phyloP scores from a whole-genome alignment of 306 rosid species.

The Cyclanthera cordifolia region DNA sequence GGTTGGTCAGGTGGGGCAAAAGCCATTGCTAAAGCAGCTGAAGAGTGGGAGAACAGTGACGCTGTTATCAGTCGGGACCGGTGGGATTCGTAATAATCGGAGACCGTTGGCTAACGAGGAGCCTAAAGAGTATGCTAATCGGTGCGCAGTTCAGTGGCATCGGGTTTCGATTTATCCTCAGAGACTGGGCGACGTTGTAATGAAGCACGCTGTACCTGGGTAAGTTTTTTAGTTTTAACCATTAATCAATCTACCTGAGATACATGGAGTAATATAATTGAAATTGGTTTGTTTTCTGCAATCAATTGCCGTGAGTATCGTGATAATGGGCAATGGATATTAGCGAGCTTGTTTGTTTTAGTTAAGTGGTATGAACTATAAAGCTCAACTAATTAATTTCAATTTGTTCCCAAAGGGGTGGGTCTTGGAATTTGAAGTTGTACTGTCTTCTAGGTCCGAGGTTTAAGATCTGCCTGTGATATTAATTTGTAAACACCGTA shows the following conservation, averaged over 20 bases:
- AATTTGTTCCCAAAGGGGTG: too few species aligned
- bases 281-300: neutral
- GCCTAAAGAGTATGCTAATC: conserved; percentile 65
- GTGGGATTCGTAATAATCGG: conserved; percentile 78
- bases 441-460: too few species aligned
- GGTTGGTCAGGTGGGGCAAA: conserved; percentile 73
- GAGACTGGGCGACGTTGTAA: conserved; percentile 35
- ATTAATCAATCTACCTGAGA: neutral
- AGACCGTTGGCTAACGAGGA: conserved; percentile 63
- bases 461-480: too few species aligned
- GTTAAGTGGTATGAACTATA: neutral
- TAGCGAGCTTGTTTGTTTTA: neutral
- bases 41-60: conserved; percentile 52
- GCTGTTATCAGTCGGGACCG: conserved; percentile 60
- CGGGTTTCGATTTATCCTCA: conserved; percentile 61
- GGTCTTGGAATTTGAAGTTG: too few species aligned
- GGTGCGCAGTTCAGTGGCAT: conserved; percentile 77
- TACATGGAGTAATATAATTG: neutral
- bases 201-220: conserved; percentile 49
- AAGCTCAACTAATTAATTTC: neutral
- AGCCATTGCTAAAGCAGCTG: conserved; percentile 71
- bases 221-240: conserved; percentile 16
- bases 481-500: too few species aligned
- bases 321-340: too few species aligned
- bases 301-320: too few species aligned